Percentiles rank a stretch among this genome's conserved stretches.
Evolutionary conservation across 2,329 filamentous ascomycete species (phyloP).

Genomic region (Botrytis paeoniae): DNA sequence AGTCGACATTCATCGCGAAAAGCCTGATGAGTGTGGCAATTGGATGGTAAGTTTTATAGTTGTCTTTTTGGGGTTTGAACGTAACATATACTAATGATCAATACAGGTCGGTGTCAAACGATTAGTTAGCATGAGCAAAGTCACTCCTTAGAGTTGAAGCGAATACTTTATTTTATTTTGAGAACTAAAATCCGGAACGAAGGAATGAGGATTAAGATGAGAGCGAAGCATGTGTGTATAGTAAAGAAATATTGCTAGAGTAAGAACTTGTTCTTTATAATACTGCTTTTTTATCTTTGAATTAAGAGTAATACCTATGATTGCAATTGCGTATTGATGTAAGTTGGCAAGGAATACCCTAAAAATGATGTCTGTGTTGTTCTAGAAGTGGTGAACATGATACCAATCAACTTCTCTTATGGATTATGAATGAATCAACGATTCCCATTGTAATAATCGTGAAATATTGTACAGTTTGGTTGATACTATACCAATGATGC

Average conservation of each 20-base stretch:
- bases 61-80: not conserved
- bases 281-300: not conserved
- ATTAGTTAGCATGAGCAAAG: constrained; percentile 75
- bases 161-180: not conserved
- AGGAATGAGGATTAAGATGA: constrained; percentile 7
- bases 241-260: constrained; percentile 16
- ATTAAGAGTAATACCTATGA: not conserved
- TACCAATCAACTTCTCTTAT: not conserved
- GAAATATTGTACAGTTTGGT: not conserved
- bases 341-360: not conserved
- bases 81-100: constrained; percentile 42
- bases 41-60: constrained; percentile 70
- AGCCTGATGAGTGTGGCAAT: constrained; percentile 76
- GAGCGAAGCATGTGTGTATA: constrained; percentile 18
- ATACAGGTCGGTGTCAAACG: constrained; percentile 70
- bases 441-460: not conserved
- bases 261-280: constrained; percentile 6
- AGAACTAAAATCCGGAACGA: not conserved
- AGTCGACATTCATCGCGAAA: constrained; percentile 71
- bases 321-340: not conserved
- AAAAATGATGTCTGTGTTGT: not conserved
- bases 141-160: constrained; percentile 49
- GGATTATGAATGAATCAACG: not conserved
- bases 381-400: not conserved
- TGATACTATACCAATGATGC: not conserved